Base-by-base conservation (phyloP, 257 asterid genomes). In the Gardenia jasminoides region DNA sequence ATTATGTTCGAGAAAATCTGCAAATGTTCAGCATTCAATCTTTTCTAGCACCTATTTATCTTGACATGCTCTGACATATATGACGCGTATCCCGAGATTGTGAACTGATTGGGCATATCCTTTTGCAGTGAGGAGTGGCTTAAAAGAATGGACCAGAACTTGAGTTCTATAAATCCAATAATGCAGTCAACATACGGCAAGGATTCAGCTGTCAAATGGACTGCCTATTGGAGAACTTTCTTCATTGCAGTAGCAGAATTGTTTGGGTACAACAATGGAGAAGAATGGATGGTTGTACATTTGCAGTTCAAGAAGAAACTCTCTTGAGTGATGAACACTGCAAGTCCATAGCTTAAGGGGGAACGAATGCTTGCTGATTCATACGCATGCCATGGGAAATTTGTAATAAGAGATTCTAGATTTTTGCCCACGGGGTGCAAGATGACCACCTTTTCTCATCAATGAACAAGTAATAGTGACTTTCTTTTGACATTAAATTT, bases 231-330 rank as follows among this genome's bases (percentile, higher is more conserved):
- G 97, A 87, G 98, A 79, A 93, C 99, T 4, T 95, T 95, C 81
- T 95, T 92, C 93, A 89, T 92, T 22, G 86, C 97, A 13, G 96
- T 92, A 75, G 99, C 97, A 10, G 97, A 95, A 80, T 83, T 93
- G 26, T 93, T 87, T 66, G 91, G 87, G 19, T 93, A 90, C 90
- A 90, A 88, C 78, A 80, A 92, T 76, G 98, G 99, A 73, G 99
- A 92, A 83, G 98, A 95, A 83, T 95, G 98, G 97, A 91, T 95
- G 98, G 94, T 93, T 44, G 85, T 90, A 2, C 96, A 88, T 80
- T 90, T 91, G 83, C 93, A 91, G 82, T 92, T 92, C 90, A 92
- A 89, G 85, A 92, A 86, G 86, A 94, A 88, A 78, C 86, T 69
- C 75, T 16, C 2, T 76, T 76, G 46, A 26, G 15, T 33, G 17